phyloP scores from a whole-genome alignment of 495 filamentous ascomycete genomes.

The Daldinia childiae region DNA sequence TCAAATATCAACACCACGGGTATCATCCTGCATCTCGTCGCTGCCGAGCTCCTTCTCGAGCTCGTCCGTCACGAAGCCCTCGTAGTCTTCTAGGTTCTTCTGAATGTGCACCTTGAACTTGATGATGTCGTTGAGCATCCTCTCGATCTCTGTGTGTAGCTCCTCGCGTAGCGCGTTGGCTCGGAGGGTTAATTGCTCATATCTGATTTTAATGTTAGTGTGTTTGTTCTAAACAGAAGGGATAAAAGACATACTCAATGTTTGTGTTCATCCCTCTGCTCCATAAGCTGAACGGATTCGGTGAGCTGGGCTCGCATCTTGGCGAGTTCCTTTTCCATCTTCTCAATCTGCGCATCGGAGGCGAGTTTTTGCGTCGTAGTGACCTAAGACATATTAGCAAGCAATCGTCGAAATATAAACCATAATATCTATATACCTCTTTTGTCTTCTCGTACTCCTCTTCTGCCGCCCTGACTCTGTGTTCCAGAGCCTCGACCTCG shows the following conservation, averaged over 20 bases:
- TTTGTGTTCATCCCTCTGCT: conserved; percentile 96
- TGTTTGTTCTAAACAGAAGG: background rate
- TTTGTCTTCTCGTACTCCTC: conserved; percentile 95
- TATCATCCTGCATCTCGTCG: conserved; percentile 57
- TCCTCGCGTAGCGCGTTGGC: conserved; percentile 89
- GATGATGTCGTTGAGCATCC: conserved; percentile 95
- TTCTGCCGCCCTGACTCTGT: conserved; percentile 82
- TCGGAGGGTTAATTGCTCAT: conserved; percentile 86
- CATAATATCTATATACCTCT: conserved; percentile 62
- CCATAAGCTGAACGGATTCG: conserved; percentile 91
- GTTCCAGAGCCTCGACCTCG: conserved; percentile 92
- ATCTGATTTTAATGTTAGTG: conserved; percentile 61
- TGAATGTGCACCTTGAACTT: conserved; percentile 98
- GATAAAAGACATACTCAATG: conserved; percentile 76
- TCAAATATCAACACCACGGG: conserved; percentile 44
- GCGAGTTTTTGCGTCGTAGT: conserved; percentile 86
- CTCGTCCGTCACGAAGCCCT: conserved; percentile 90
- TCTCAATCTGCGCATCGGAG: conserved; percentile 92
- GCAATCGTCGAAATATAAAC: background rate
- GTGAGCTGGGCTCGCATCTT: conserved; percentile 86
- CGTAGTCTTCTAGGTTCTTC: conserved; percentile 89
- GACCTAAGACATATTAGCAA: conserved; percentile 55
- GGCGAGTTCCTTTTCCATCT: conserved; percentile 96
- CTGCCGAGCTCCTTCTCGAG: conserved; percentile 80
- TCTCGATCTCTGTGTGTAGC: conserved; percentile 93